Base-by-base conservation (phyloP, 2,329 filamentous ascomycete species). In the Didymella keratinophila region DNA sequence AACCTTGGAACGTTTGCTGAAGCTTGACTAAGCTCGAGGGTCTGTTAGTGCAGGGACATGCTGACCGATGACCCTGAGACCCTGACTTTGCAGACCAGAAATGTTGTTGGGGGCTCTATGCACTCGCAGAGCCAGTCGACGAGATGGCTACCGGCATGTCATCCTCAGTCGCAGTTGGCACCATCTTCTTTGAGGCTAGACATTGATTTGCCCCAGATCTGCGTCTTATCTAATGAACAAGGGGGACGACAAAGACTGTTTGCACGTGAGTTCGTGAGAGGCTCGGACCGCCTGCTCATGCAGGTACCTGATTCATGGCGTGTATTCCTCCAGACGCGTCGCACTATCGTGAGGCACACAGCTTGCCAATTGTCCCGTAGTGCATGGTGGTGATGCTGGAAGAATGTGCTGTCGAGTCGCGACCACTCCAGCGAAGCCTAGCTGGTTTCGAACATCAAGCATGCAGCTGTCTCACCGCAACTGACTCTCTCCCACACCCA, bases 401-500 rank as follows among this genome's bases (percentile, higher is more conserved):
- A 28, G n/a, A 25, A 21, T 45, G 37, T 14, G 37, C 37, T 49
- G 53, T 56, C 46, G 30, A 43, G 20, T 36, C 36, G 44, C 55
- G 44, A 39, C 55, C 44, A 58, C 44, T 53, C 50, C 45, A 46
- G 28, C 32, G 50, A 54, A 25, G 43, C 42, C 49, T 50, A 43
- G 32, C 30, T 42, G 44, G 50, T n/a, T 42, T 25, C 34, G 43
- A 55, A 48, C 44, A 23, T 42, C 20, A 12, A 50, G 45, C 52
- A 44, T 47, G 37, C 55, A 54, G 58, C 53, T 44, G 52, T 57
- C 52, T 45, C 52, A 63, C 49, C 42, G 44, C 58, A 30, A 55
- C 56, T 56, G 30, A 56, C 55, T 60, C 57, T 47, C 56, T 46
- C 58, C 30, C 56, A 48, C 45, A 52, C 34, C 53, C 46, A 44